Percentiles rank a stretch among this genome's conserved stretches.
Evolutionary conservation across 495 filamentous ascomycete species (phyloP).

Genomic region (Niebla homalea): DNA sequence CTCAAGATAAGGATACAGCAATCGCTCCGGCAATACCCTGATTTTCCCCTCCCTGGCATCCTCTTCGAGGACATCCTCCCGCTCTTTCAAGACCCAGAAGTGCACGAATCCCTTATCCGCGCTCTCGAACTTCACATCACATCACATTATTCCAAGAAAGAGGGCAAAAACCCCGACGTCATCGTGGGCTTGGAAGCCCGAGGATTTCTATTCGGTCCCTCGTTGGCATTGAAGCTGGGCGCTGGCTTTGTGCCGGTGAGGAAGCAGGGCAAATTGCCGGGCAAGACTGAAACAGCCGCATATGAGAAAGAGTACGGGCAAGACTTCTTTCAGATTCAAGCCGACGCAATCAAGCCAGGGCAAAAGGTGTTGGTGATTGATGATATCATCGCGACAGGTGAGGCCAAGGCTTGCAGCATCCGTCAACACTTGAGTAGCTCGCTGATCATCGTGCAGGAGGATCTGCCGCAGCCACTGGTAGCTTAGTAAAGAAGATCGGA

Average conservation of each 20-base stretch:
- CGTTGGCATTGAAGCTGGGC: slow-evolving; percentile 69
- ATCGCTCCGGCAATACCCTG: slow-evolving; percentile 63
- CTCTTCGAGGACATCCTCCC: slow-evolving; percentile 98
- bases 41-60: slow-evolving; percentile 91
- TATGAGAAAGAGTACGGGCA: slow-evolving; percentile 95
- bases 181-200: slow-evolving; percentile 88
- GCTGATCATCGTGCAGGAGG: slow-evolving; percentile 46
- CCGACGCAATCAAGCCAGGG: slow-evolving; percentile 66
- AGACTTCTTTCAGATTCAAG: slow-evolving; percentile 95
- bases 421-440: background rate
- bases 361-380: slow-evolving; percentile 89
- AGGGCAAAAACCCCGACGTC: slow-evolving; percentile 60
- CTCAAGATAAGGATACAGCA: slow-evolving; percentile 65
- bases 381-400: slow-evolving; percentile 97
- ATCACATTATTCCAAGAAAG: slow-evolving; percentile 25
- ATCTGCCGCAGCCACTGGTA: slow-evolving; percentile 75
- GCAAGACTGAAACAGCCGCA: slow-evolving; percentile 63
- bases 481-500: slow-evolving; percentile 72
- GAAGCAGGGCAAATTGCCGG: slow-evolving; percentile 94
- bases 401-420: slow-evolving; percentile 15
- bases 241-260: slow-evolving; percentile 89
- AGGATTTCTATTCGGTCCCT: slow-evolving; percentile 91
- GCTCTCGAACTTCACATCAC: slow-evolving; percentile 77
- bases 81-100: slow-evolving; percentile 67
- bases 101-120: slow-evolving; percentile 66